Evolutionary conservation across 2,329 filamentous ascomycete genomes (phyloP).

Genomic region (Xenoacremonium recifei): DNA sequence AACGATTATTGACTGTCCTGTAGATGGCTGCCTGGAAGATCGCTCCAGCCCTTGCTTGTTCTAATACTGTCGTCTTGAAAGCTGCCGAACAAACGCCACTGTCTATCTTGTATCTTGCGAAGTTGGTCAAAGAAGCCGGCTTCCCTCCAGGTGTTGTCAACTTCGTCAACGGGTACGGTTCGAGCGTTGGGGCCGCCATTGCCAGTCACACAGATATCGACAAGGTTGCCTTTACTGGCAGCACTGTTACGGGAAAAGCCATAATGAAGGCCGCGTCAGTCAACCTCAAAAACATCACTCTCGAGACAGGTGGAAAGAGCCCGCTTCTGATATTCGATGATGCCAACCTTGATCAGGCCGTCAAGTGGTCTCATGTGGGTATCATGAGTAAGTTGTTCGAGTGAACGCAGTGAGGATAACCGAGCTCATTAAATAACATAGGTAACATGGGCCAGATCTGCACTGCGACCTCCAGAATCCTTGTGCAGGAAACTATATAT

Average conservation of each 20-base stretch:
- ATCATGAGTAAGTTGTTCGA: no score
- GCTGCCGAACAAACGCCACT: constrained; percentile 3
- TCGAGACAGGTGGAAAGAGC: not conserved
- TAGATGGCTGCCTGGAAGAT: constrained; percentile 3
- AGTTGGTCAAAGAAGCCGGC: not conserved
- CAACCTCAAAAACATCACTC: constrained; percentile 2
- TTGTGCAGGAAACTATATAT: constrained; percentile 53
- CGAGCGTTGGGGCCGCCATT: not conserved
- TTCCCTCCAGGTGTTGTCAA: constrained; percentile 2
- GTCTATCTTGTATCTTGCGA: not conserved
- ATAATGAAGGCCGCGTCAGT: not conserved
- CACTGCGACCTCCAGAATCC: constrained; percentile 52
- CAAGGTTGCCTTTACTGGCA: constrained; percentile 3
- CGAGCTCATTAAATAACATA: not conserved
- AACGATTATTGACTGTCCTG: constrained; percentile 1
- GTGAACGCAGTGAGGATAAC: no score
- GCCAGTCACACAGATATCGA: not conserved
- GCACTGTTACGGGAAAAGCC: not conserved
- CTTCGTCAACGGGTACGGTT: not conserved
- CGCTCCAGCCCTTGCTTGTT: not conserved
- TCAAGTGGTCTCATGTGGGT: not conserved
- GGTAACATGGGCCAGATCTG: constrained; percentile 41
- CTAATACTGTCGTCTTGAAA: constrained; percentile 2
- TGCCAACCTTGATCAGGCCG: not conserved
- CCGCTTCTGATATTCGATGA: not conserved